Conservation (phyloP, 768 basidiomycete genomes). For the Tulasnella calospora region DNA sequence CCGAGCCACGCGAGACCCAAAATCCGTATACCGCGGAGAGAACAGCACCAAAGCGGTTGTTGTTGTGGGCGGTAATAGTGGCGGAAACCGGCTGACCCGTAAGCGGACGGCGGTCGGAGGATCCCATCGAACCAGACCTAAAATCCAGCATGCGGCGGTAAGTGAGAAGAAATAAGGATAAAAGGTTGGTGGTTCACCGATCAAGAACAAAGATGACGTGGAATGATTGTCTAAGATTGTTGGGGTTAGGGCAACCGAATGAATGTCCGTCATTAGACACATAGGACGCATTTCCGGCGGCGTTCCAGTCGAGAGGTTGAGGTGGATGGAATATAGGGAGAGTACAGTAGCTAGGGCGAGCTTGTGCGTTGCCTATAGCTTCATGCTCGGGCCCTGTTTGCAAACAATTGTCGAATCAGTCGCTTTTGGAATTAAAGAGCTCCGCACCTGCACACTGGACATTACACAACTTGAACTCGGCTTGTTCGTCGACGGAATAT, state of each 20-base stretch:
- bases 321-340: slow-evolving; percentile 52
- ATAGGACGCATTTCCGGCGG: slow-evolving; percentile 42
- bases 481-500: slow-evolving; percentile 54
- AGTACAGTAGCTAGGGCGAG: slow-evolving; percentile 51
- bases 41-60: slow-evolving; percentile 57
- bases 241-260: slow-evolving; percentile 53
- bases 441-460: slow-evolving; percentile 28
- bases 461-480: slow-evolving; percentile 52
- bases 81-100: slow-evolving; percentile 41
- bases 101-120: slow-evolving; percentile 44
- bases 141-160: neutral
- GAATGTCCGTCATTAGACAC: slow-evolving; percentile 54
- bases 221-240: slow-evolving; percentile 45
- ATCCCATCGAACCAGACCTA: slow-evolving; percentile 52
- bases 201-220: slow-evolving; percentile 56
- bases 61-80: slow-evolving; percentile 38
- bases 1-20: slow-evolving; percentile 48
- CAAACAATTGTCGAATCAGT: neutral
- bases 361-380: slow-evolving; percentile 38
- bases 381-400: slow-evolving; percentile 49
- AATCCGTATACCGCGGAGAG: slow-evolving; percentile 54
- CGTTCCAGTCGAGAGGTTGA: slow-evolving; percentile 33
- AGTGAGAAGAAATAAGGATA: no score
- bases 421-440: neutral
- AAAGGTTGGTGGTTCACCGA: neutral